A percentile compares a stretch with the other conserved stretches of the same genome.
phyloP scores from a whole-genome alignment of 495 filamentous ascomycete genomes.

The Penicillium daleae region DNA sequence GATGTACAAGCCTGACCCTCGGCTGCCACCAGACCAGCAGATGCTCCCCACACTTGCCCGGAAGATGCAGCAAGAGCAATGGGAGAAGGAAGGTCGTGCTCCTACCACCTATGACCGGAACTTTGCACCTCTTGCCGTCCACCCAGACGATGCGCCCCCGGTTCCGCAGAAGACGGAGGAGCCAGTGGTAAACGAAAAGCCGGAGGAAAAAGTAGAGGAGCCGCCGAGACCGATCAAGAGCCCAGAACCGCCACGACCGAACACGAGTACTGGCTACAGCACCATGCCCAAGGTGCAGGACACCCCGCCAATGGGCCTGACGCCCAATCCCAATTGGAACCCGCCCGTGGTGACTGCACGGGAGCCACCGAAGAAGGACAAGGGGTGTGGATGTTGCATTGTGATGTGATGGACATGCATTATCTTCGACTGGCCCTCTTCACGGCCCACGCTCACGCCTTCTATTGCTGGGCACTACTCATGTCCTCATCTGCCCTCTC shows the following conservation, averaged over 20 bases:
- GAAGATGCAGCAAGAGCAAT: slow-evolving; percentile 89
- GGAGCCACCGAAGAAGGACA: slow-evolving; percentile 45
- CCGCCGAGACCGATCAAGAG: slow-evolving; percentile 37
- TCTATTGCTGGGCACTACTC: not conserved
- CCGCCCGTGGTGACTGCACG: slow-evolving; percentile 46
- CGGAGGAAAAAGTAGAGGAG: slow-evolving; percentile 25
- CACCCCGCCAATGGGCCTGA: slow-evolving; percentile 41
- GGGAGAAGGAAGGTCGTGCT: slow-evolving; percentile 86
- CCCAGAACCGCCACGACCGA: slow-evolving; percentile 42
- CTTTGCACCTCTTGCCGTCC: slow-evolving; percentile 74
- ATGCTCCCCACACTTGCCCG: slow-evolving; percentile 92
- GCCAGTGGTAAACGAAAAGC: slow-evolving; percentile 15
- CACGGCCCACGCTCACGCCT: not conserved
- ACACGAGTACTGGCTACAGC: slow-evolving; percentile 52
- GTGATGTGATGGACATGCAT: slow-evolving; percentile 49
- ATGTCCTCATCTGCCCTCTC: not conserved
- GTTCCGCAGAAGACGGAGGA: slow-evolving; percentile 33
- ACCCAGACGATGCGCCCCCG: slow-evolving; percentile 43
- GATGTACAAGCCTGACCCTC: slow-evolving; percentile 94
- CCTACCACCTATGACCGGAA: slow-evolving; percentile 81
- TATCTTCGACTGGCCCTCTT: slow-evolving; percentile 2
- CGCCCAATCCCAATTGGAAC: slow-evolving; percentile 41
- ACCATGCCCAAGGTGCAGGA: slow-evolving; percentile 57
- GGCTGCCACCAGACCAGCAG: slow-evolving; percentile 92
- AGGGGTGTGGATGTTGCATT: slow-evolving; percentile 55